Conservation (phyloP, 352 stramenopile genomes). For the Globisporangium heterothallicum region DNA sequence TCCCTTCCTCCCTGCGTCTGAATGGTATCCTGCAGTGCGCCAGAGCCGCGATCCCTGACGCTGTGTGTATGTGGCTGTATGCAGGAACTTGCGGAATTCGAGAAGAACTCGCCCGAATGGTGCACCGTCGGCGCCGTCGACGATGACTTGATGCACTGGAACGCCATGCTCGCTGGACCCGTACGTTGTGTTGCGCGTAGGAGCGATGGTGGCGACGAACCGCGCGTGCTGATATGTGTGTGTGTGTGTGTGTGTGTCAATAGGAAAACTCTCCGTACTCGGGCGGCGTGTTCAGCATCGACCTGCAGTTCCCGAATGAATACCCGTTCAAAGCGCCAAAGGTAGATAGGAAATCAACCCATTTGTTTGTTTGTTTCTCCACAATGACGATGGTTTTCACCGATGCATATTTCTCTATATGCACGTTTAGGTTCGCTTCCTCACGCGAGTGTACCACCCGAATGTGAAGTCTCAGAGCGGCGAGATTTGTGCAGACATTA, state of each 20-base stretch:
- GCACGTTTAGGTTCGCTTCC: conserved; percentile 83
- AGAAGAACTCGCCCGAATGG: conserved; percentile 88
- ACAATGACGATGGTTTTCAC: too few relatives aligned
- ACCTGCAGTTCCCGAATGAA: conserved; percentile 93
- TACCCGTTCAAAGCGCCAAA: conserved; percentile 95
- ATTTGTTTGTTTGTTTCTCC: too few relatives aligned
- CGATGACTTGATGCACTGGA: conserved; percentile 89
- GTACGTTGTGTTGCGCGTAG: too few relatives aligned
- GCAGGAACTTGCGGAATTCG: conserved; percentile 83
- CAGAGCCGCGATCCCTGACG: not conserved
- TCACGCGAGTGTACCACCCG: conserved; percentile 95
- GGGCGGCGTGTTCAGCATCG: conserved; percentile 91
- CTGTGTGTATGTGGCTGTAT: not conserved
- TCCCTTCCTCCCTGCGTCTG: too few relatives aligned
- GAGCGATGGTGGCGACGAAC: too few relatives aligned
- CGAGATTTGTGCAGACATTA: conserved; percentile 95
- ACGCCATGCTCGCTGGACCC: conserved; percentile 85
- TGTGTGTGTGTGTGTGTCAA: conserved; percentile 1
- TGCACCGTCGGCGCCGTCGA: conserved; percentile 83
- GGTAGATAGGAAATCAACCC: too few relatives aligned
- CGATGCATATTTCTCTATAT: not conserved
- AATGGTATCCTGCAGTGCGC: not conserved
- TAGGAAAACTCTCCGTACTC: conserved; percentile 85
- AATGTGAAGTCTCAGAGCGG: conserved; percentile 95
- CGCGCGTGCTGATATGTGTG: not conserved